Conservation (phyloP, 352 stramenopile species). For the Globisporangium parvum region DNA sequence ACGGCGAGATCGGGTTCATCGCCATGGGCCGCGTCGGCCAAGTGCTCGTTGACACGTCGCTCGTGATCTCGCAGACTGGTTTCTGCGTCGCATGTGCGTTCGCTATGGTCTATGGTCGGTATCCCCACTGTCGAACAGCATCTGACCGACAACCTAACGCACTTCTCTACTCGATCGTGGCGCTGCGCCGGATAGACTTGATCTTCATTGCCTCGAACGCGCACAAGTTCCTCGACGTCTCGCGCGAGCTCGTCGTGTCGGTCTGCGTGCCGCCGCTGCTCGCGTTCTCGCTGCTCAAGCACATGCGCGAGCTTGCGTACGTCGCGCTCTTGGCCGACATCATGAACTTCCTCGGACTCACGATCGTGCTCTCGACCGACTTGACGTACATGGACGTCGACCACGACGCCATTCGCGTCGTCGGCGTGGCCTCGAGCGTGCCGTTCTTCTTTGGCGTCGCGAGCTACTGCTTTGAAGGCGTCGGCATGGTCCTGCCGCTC, state of each 20-base stretch:
- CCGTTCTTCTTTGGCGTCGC: constrained; percentile 88
- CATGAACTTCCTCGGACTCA: constrained; percentile 83
- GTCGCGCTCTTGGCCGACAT: constrained; percentile 86
- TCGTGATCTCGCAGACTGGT: constrained; percentile 83
- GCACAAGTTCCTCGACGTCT: constrained; percentile 59
- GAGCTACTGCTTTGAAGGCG: constrained; percentile 89
- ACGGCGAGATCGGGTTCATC: constrained; percentile 84
- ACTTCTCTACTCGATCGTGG: neutral
- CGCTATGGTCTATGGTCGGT: no score
- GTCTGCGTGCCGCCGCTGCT: constrained; percentile 63
- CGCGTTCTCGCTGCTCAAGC: constrained; percentile 75
- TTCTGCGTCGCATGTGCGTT: constrained; percentile 85
- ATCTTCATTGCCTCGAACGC: constrained; percentile 91
- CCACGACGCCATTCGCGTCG: constrained; percentile 42
- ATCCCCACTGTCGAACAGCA: no score
- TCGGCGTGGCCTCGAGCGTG: constrained; percentile 54
- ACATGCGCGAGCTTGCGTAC: constrained; percentile 86
- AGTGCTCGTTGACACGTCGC: constrained; percentile 72
- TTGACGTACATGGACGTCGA: constrained; percentile 62
- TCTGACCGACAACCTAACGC: neutral
- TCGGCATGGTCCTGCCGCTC: constrained; percentile 86
- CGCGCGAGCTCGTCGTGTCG: constrained; percentile 44
- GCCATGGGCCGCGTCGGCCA: constrained; percentile 66
- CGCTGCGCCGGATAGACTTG: constrained; percentile 41
- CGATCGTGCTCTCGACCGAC: constrained; percentile 80